Evolutionary conservation across 306 rosid species (phyloP), one percentile per base, ranked within the genome.

Genomic region (Dalbergia cochinchinensis): DNA sequence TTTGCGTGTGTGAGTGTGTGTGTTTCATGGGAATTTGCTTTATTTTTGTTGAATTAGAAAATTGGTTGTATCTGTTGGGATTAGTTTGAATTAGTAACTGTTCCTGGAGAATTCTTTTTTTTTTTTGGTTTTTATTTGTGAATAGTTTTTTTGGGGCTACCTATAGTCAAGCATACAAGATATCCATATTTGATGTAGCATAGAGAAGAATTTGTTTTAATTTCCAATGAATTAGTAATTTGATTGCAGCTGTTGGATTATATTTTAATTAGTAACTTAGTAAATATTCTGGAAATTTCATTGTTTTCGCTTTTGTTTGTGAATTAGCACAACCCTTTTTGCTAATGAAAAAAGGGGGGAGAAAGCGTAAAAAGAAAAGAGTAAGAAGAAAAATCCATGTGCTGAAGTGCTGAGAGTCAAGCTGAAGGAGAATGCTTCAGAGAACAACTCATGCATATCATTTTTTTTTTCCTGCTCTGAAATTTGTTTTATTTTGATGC

Each of bases 161-260:
- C 3, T 51, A 5, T 47, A n/a, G n/a, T n/a, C n/a, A n/a, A n/a
- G n/a, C n/a, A 9, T 10, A 47, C 15, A n/a, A 12, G 53, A 13
- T 13, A 13, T 48, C 54, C 54, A 5, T 48, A 13, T 11, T 50
- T 50, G 19, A 50, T 50, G 5, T 48, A 11, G 57, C 8, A 4
- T 44, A 13, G 5, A 26, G 79, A 64, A 7, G 61, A 42, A 5
- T 80, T 80, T 64, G 74, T 54, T 64, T 34, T 5, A 39, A 12
- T 14, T 68, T 55, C 65, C 16, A 11, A n/a, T 63, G 18, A 7
- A 62, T 53, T 53, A 50, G 54, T 79, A 2, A 47, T 48, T 51
- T 79, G 73, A 60, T 34, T 59, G 62, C 48, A 22, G 7, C 57
- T 77, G 22, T 65, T 77, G 22, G 68, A 10, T 77, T 69, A 31